A percentile compares a stretch with the other conserved stretches of the same genome.
These are phyloP conservation scores for Fusarium hainanense DNA, from an alignment of 2,329 filamentous ascomycete genomes.

Conservation along the genomic window DNA sequence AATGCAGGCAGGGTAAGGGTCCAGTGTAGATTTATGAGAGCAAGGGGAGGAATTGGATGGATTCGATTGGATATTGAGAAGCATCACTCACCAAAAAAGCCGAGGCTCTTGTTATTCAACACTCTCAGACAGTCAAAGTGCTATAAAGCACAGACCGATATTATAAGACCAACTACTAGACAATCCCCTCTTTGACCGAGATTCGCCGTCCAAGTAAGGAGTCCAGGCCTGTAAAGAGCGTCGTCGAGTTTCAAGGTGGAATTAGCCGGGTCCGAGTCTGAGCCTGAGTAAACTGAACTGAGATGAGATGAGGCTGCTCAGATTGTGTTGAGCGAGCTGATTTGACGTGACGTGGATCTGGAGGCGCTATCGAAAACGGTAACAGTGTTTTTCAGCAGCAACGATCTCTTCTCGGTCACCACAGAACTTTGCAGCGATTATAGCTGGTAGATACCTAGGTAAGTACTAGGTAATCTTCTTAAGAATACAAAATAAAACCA, in stretches of 20 bases:
- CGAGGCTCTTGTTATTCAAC: constrained; percentile 30
- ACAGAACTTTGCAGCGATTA: not conserved
- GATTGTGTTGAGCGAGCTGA: constrained; percentile 10
- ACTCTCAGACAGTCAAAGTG: not conserved
- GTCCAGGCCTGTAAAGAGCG: constrained; percentile 4
- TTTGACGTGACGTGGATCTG: constrained; percentile 34
- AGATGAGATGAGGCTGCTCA: constrained; percentile 30
- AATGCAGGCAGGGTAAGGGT: constrained; percentile 19
- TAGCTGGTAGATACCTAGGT: not conserved
- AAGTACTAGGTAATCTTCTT: not conserved
- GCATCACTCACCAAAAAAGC: constrained; percentile 37
- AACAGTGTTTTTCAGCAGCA: constrained; percentile 1
- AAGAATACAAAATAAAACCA: constrained; percentile 3
- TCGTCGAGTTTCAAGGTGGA: constrained; percentile 14
- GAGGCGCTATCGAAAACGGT: constrained; percentile 25
- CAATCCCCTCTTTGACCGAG: constrained; percentile 1
- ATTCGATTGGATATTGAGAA: constrained; percentile 26
- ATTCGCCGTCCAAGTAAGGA: constrained; percentile 3
- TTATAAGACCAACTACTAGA: not conserved
- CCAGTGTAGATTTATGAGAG: constrained; percentile 27
- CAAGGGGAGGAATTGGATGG: constrained; percentile 14
- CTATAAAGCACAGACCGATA: constrained; percentile 25
- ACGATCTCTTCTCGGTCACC: not conserved
- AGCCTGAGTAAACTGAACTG: not conserved
- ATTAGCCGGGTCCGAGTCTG: not conserved